These are phyloP conservation scores for Vaccinium vitisidaea DNA, from an alignment of 148 eudicot species.

Conservation along the genomic window DNA sequence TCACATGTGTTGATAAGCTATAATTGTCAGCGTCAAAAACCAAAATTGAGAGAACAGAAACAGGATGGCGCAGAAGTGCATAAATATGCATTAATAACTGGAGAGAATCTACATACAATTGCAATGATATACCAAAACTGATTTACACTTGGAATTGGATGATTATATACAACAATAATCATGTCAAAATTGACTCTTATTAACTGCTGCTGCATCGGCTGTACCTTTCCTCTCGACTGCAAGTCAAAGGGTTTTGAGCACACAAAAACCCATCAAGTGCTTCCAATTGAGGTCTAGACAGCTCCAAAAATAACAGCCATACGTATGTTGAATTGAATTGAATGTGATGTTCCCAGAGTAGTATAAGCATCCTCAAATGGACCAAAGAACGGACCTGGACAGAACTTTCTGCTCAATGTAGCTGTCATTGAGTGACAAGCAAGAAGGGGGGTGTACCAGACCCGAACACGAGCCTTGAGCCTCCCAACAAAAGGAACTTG, in stretches of 20 bases:
- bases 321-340: not conserved
- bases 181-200: not conserved
- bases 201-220: not conserved
- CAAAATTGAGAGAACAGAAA: not conserved
- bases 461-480: conserved; percentile 78
- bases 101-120: not conserved
- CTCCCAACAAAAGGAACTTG: conserved; percentile 79
- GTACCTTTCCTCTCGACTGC: not conserved
- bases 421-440: conserved; percentile 37
- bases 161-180: not conserved
- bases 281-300: not conserved
- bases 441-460: conserved; percentile 57
- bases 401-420: conserved; percentile 22
- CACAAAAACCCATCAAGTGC: not conserved
- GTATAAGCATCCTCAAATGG: conserved; percentile 17
- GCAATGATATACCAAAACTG: not conserved
- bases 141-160: not conserved
- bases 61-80: not conserved
- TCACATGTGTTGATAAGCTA: not conserved
- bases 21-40: not conserved
- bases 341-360: not conserved
- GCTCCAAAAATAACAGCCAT: not conserved
- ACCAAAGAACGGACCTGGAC: conserved; percentile 23
- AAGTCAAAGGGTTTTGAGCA: not conserved
- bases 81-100: not conserved